Base-by-base conservation (phyloP, 169 alveolate species). In the Hepatocystis sp. region DNA sequence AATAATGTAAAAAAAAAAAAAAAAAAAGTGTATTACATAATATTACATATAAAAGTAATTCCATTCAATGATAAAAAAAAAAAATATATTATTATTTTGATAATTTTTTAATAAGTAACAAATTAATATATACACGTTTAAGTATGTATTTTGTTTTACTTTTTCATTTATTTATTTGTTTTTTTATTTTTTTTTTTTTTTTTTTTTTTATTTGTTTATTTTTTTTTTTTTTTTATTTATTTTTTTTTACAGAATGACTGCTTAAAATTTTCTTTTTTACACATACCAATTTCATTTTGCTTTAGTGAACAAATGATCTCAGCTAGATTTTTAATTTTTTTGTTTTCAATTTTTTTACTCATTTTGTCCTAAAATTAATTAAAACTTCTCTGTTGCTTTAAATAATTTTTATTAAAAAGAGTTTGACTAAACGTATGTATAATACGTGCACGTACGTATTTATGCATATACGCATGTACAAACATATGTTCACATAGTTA, bases 221-320 rank as follows among this genome's bases (percentile, higher is more conserved):
- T 47, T 44, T 15, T 2, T n/a, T 56, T 47, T 36, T 40, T 40
- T 63, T 40, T 63, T 15, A 0, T 7, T 7, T 25, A 11, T 19
- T 34, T 17, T 30, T 13, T n/a, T n/a, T n/a, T n/a, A n/a, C n/a
- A n/a, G n/a, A n/a, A n/a, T n/a, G n/a, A n/a, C n/a, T n/a, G n/a
- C n/a, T n/a, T n/a, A n/a, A n/a, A n/a, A n/a, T n/a, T n/a, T n/a
- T n/a, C n/a, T n/a, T n/a, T n/a, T n/a, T n/a, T n/a, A n/a, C n/a
- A n/a, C 32, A 27, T 42, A 76, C 88, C 88, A 44, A 76, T 76
- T 76, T 76, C 88, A 56, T 76, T 64, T 52, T 76, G 88, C n/a
- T 55, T 76, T 76, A 76, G 47, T 17, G 78, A 30, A 30, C 21
- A 63, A 39, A 76, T 71, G 39, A 51, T 17, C 27, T 76, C 88